Evolutionary conservation across 495 filamentous ascomycete species (phyloP).

Genomic region (Entonaema liquescens): DNA sequence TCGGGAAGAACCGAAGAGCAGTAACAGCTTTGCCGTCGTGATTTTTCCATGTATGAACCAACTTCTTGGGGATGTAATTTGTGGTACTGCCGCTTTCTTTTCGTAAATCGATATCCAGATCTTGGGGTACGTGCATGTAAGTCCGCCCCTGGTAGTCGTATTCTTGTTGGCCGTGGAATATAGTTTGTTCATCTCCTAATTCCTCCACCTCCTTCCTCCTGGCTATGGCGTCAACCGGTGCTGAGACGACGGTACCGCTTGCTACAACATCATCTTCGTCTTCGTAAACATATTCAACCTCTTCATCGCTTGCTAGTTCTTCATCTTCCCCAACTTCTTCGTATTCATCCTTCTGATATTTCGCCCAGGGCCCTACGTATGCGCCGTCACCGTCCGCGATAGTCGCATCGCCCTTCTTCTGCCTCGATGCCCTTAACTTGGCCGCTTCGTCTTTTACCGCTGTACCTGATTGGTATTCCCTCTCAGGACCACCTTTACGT

Average conservation of each 20-base stretch:
- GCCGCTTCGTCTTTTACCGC: conserved; percentile 73
- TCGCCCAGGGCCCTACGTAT: conserved; percentile 95
- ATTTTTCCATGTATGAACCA: conserved; percentile 86
- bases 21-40: conserved; percentile 84
- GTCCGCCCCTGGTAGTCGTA: conserved; percentile 93
- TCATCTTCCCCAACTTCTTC: conserved; percentile 66
- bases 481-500: conserved; percentile 54
- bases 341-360: conserved; percentile 72
- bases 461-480: conserved; percentile 49
- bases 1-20: conserved; percentile 86
- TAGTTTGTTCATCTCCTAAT: conserved; percentile 76
- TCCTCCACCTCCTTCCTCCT: conserved; percentile 65
- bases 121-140: conserved; percentile 96
- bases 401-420: conserved; percentile 82
- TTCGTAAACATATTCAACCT: conserved; percentile 75
- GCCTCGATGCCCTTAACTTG: conserved; percentile 72
- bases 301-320: conserved; percentile 78
- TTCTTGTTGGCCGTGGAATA: conserved; percentile 83
- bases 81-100: conserved; percentile 81
- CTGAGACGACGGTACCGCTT: conserved; percentile 60
- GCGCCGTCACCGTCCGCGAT: conserved; percentile 85
- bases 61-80: conserved; percentile 94
- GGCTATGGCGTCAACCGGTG: conserved; percentile 64
- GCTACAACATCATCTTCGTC: conserved; percentile 64
- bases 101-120: conserved; percentile 85